Base-by-base conservation (phyloP, 345 rosid species). In the Populus davidiana region DNA sequence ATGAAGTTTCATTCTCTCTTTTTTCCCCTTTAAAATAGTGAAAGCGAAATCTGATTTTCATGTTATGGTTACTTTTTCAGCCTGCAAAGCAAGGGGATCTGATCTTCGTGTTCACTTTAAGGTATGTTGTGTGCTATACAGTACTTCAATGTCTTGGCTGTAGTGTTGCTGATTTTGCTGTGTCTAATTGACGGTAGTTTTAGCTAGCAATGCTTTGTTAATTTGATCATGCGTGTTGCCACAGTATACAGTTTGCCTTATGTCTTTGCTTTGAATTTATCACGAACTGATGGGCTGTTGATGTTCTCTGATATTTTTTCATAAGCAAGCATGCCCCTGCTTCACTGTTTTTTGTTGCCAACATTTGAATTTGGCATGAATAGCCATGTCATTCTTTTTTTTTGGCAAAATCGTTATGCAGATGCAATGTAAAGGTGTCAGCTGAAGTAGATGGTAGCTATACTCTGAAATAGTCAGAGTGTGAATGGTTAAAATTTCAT, bases 41-140 rank as follows among this genome's bases (percentile, higher is more conserved):
- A 69, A 69, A 21, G 13, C 7, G 33, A 69, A 69, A 69, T 75
- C 62, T 82, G 63, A 74, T 17, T 20, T 38, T 75, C n/a, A 17
- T 56, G 27, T 56, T 25, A 3, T 79, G 16, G 5, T 43, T 33
- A 16, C 25, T 33, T n/a, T 72, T 77, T 78, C 86, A 89, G 94
- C 93, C 47, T 89, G 97, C 91, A 91, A 92, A 85, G 90, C 97
- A 20, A 81, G 89, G 81, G 94, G 93, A 20, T 86, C 88, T 39
- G 93, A 87, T 74, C 94, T 92, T 66, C 88, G 93, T 81, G 93
- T 88, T 70, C 97, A 91, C 70, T 89, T 92, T 77, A 92, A 92
- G 97, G 93, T 92, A 81, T 63, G 77, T 6, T 39, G n/a, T 20
- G 54, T 11, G 36, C 4, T 59, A 12, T n/a, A 4, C 16, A 3